Evolutionary conservation across 208 protist species (phyloP).

Genomic region (Wallacemonas collosoma): DNA sequence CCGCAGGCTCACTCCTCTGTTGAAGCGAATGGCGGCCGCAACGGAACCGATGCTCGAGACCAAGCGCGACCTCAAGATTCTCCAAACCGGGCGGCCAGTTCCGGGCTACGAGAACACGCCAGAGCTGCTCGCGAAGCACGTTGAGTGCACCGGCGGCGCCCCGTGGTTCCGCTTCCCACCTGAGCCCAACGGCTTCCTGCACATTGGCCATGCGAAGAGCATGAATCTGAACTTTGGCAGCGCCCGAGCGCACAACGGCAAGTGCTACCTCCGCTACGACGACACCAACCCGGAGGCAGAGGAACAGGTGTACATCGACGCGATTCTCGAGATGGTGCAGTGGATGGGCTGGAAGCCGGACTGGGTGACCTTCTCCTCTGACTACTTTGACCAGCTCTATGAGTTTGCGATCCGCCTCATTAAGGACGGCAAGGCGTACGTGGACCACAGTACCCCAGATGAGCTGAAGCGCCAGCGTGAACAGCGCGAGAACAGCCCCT

Average conservation of each 20-base stretch:
- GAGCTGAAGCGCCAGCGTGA: slow-evolving; percentile 94
- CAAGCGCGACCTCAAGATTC: slow-evolving; percentile 73
- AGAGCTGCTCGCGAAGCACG: slow-evolving; percentile 69
- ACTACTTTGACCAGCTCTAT: slow-evolving; percentile 99
- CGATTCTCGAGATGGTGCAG: slow-evolving; percentile 92
- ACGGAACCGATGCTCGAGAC: slow-evolving; percentile 43
- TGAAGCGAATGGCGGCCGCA: slow-evolving; percentile 42
- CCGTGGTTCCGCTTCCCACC: slow-evolving; percentile 96
- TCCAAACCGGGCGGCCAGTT: slow-evolving; percentile 86
- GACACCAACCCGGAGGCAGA: slow-evolving; percentile 99
- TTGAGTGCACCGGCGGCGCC: slow-evolving; percentile 55
- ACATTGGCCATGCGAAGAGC: slow-evolving; percentile 99
- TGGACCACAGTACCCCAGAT: slow-evolving; percentile 96
- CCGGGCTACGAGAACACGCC: slow-evolving; percentile 74
- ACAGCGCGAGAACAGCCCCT: slow-evolving; percentile 85
- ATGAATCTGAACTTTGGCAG: slow-evolving; percentile 99
- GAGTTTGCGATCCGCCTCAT: slow-evolving; percentile 98
- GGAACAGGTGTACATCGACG: slow-evolving; percentile 97
- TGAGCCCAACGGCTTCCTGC: slow-evolving; percentile 98
- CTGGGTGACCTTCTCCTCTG: slow-evolving; percentile 97
- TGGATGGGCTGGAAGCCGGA: slow-evolving; percentile 94
- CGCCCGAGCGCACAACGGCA: slow-evolving; percentile 91
- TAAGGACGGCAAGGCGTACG: slow-evolving; percentile 97
- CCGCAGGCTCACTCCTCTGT: slow-evolving; percentile 31
- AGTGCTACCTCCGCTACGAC: slow-evolving; percentile 98